Percentiles rank a stretch among this genome's conserved stretches.
Conservation (phyloP, 805 yeast species). For the Suhomyces kilbournensis region DNA sequence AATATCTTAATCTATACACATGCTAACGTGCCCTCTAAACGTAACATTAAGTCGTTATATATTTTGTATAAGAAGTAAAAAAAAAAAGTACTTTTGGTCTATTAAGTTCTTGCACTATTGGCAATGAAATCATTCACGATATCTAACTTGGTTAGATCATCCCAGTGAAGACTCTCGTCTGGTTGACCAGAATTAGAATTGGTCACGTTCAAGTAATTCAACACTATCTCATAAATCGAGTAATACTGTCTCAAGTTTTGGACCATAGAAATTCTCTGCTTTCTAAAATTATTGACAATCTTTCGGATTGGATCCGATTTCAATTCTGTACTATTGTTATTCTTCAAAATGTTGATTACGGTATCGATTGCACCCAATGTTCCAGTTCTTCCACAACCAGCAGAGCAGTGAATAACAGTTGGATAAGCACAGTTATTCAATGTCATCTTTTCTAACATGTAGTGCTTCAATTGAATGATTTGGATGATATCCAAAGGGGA, state of each 20-base stretch:
- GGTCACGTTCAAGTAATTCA: conserved; percentile 15
- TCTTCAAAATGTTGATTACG: conserved; percentile 20
- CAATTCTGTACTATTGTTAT: conserved; percentile 12
- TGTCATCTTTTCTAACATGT: conserved; percentile 10
- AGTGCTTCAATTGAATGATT: conserved; percentile 32
- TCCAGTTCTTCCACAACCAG: conserved; percentile 32
- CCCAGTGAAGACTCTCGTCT: conserved; percentile 1
- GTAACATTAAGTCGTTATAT: background rate
- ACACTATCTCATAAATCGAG: conserved; percentile 44
- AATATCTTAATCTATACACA: background rate
- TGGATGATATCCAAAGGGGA: conserved; percentile 56
- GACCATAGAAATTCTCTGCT: conserved; percentile 57
- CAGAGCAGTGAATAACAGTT: conserved; percentile 46
- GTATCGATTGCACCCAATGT: conserved; percentile 28
- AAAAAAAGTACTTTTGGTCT: background rate
- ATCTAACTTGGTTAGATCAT: conserved; percentile 8
- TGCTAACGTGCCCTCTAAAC: background rate
- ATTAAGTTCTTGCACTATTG: background rate
- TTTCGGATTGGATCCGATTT: conserved; percentile 42
- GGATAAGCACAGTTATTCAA: conserved; percentile 7
- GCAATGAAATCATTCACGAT: conserved; percentile 9
- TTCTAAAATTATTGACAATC: conserved; percentile 46
- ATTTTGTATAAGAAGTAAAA: background rate
- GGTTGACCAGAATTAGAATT: background rate
- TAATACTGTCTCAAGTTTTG: conserved; percentile 55